Conservation (phyloP, 1,284 basidiomycete species). For the Ustilago curta region DNA sequence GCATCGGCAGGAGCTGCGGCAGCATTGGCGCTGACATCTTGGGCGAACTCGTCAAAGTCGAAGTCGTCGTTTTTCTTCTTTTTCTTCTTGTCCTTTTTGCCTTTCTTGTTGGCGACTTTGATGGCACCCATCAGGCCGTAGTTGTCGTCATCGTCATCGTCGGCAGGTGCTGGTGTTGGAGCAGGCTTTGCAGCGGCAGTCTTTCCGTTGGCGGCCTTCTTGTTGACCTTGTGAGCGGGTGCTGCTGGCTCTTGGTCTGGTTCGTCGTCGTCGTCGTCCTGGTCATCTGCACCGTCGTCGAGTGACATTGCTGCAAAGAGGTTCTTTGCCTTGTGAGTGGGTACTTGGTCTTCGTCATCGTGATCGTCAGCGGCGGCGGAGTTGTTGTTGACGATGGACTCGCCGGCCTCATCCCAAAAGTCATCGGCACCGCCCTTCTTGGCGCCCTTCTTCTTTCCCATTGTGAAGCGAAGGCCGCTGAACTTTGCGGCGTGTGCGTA, state of each 20-base stretch:
- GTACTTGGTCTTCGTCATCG: slow-evolving; percentile 23
- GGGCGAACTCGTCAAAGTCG: slow-evolving; percentile 62
- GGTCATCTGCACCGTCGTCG: slow-evolving; percentile 35
- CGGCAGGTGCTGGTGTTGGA: slow-evolving; percentile 27
- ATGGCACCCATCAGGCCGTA: slow-evolving; percentile 61
- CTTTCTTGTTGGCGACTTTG: slow-evolving; percentile 53
- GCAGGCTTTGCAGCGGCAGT: slow-evolving; percentile 21
- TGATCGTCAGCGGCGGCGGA: slow-evolving; percentile 11
- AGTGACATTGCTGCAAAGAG: slow-evolving; percentile 50
- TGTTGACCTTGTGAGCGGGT: slow-evolving; percentile 39
- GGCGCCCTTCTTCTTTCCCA: slow-evolving; percentile 66
- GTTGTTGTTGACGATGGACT: slow-evolving; percentile 50
- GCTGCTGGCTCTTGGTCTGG: slow-evolving; percentile 18
- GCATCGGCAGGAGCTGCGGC: slow-evolving; percentile 26
- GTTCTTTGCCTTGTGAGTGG: slow-evolving; percentile 34
- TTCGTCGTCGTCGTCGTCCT: slow-evolving; percentile 31
- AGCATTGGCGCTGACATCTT: slow-evolving; percentile 57
- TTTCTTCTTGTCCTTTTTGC: slow-evolving; percentile 63
- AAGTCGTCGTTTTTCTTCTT: slow-evolving; percentile 64
- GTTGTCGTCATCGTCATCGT: slow-evolving; percentile 55
- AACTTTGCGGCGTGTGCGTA: not conserved
- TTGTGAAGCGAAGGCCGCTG: slow-evolving; percentile 28
- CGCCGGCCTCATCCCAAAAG: slow-evolving; percentile 63
- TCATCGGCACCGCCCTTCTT: slow-evolving; percentile 61
- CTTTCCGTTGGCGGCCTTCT: slow-evolving; percentile 31